Evolutionary conservation across 2,329 filamentous ascomycete genomes (phyloP), one percentile per base, ranked within the genome.

Genomic region (Penicillium occitanis): DNA sequence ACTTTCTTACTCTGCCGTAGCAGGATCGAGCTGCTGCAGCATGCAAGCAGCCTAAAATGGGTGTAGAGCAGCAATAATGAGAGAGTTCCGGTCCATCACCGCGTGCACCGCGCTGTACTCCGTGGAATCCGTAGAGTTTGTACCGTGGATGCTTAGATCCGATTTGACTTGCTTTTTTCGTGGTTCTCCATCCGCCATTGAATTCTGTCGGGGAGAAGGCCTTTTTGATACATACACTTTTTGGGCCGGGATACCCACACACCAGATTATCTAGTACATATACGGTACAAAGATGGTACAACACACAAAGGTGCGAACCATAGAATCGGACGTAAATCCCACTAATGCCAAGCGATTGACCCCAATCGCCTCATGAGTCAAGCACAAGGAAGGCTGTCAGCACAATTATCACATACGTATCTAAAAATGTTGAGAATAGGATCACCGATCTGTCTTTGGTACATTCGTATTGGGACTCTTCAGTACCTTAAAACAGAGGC

Each of bases 11-110:
- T 22, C 33, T 57, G 30, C 53, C 11, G 33, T 25, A 37, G 33
- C n/a, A 57, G 53, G 33, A 37, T 57, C 33, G 53, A 57, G 17
- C 17, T 55, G 30, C n/a, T 37, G 33, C 30, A 25, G 30, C 33
- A 40, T 57, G 33, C 53, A 57, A 57, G 30, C 13, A 37, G 30
- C 53, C 53, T 57, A 40, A 14, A 57, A 37, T 57, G 33, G 53
- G 50, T n/a, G 10, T 53, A 53, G 50, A 25, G 11, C 30, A 25
- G n/a, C n/a, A 35, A 37, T 22, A 57, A 19, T 35, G n/a, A 57
- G 8, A 35, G 17, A 37, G 5, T 57, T 57, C 30, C 53, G 33
- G n/a, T 40, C 30, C 51, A 35, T 55, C 30, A 35, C 30, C 28
- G 51, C 28, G 28, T 35, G 28, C n/a, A 14, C 51, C 17, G 30